Evolutionary conservation across 73 alveolate genomes (phyloP), one percentile per base, ranked within the genome.

Genomic region (Breviolum minutum): DNA sequence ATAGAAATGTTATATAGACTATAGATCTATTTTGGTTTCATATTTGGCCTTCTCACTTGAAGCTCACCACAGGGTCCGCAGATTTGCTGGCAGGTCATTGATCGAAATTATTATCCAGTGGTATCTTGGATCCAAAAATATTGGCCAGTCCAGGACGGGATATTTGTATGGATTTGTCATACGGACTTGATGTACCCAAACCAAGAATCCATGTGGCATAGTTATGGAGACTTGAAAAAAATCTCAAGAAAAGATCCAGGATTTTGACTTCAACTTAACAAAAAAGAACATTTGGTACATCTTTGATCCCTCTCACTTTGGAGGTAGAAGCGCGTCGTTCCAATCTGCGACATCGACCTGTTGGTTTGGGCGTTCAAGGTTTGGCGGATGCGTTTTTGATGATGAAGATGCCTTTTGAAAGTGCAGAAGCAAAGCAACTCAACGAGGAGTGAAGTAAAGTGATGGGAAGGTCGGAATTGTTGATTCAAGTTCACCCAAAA

Each of bases 331-430:
- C 99, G 0, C 89, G 89, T n/a, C 97, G 99, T 87, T 99, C 99
- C 66, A 99, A 99, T 97, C 30, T 99, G 97, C 98, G 99, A 76
- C 99, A 99, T 99, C 99, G 99, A 95, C 99, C 99, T 5, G 99
- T 99, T 93, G 99, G 99, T 77, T 97, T 99, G 74, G 99, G 99
- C n/a, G 99, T 99, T 60, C 99, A 99, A 86, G 99, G 99, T 48
- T 99, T 99, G 48, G 99, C 99, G 24, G 99, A 99, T 99, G 99
- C 99, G 62, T 99, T 99, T 95, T 74, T 95, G 94, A 89, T 99
- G 98, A 95, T 99, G 99, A 99, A 99, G 87, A 87, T 99, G 71
- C 99, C 99, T 20, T 99, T 99, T 87, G 99, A 99, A 88, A 99
- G 99, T 79, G 99, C 99, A 54, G 95, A 99, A 66, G 99, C 99